Conservation (phyloP, 106 monocot genomes). For the Phalaenopsis equestris region DNA sequence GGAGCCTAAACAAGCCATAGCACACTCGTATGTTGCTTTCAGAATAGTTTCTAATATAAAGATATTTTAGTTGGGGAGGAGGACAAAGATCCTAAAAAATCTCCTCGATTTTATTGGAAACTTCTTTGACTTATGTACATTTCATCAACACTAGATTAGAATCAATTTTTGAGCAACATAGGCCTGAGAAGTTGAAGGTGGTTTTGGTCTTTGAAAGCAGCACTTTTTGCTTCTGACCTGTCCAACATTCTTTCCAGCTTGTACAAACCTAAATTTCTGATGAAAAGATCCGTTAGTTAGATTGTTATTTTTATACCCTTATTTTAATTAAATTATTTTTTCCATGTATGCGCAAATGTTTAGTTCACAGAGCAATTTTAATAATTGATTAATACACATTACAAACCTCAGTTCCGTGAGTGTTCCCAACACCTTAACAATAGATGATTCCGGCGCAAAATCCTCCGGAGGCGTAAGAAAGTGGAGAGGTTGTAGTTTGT, state of each 20-base stretch:
- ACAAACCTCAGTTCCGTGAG: not conserved
- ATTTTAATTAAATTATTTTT: no score
- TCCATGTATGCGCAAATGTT: no score
- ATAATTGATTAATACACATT: not conserved
- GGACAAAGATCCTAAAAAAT: slow-evolving; percentile 19
- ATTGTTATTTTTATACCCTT: not conserved
- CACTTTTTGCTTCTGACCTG: not conserved
- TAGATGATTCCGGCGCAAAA: not conserved
- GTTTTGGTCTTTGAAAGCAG: not conserved
- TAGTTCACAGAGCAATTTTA: not conserved
- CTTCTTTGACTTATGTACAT: not conserved
- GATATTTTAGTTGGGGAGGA: slow-evolving; percentile 2
- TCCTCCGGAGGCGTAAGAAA: not conserved
- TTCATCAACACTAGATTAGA: not conserved
- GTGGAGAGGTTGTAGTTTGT: not conserved
- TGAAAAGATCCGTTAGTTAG: not conserved
- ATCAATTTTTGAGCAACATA: not conserved
- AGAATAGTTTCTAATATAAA: slow-evolving; percentile 10
- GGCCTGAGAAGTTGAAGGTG: not conserved
- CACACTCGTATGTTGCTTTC: slow-evolving; percentile 12
- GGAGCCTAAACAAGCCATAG: not conserved
- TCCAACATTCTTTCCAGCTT: slow-evolving; percentile 13
- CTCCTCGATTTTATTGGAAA: not conserved
- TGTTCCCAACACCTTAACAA: not conserved
- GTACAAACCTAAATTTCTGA: not conserved